A percentile compares a stretch with the other conserved stretches of the same genome.
Evolutionary conservation across 805 yeast genomes (phyloP).

Genomic region (Hanseniaspora vineae): DNA sequence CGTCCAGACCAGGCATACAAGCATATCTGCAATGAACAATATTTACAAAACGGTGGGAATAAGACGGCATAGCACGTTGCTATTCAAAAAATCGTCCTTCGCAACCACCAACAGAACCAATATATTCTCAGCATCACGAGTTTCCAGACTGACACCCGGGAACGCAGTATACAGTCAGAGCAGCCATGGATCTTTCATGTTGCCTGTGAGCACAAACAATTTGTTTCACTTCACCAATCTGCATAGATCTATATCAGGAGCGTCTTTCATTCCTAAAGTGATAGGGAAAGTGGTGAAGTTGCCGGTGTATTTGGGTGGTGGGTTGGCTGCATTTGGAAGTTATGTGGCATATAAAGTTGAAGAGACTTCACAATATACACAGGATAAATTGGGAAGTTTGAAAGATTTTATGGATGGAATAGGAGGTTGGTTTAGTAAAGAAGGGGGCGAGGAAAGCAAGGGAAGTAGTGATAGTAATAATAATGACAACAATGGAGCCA

Average conservation of each 20-base stretch:
- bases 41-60: not conserved
- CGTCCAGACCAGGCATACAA: no score
- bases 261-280: conserved; percentile 36
- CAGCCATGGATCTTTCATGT: not conserved
- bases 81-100: not conserved
- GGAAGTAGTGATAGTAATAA: conserved; percentile 18
- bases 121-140: not conserved
- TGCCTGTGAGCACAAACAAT: not conserved
- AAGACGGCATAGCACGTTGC: not conserved
- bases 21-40: not conserved
- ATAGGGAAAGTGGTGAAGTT: conserved; percentile 41
- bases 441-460: conserved; percentile 17
- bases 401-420: conserved; percentile 49
- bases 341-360: conserved; percentile 86
- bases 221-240: not conserved
- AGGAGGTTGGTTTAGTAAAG: conserved; percentile 26
- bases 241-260: conserved; percentile 11
- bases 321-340: conserved; percentile 88
- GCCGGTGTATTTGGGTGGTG: conserved; percentile 82
- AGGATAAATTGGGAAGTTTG: conserved; percentile 48
- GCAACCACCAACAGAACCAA: not conserved
- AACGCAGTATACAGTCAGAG: not conserved
- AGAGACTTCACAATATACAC: conserved; percentile 63
- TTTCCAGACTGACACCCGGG: not conserved
- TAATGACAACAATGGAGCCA: conserved; percentile 19